Evolutionary conservation across 495 filamentous ascomycete species (phyloP).

Genomic region (Podospora pseudopauciseta): DNA sequence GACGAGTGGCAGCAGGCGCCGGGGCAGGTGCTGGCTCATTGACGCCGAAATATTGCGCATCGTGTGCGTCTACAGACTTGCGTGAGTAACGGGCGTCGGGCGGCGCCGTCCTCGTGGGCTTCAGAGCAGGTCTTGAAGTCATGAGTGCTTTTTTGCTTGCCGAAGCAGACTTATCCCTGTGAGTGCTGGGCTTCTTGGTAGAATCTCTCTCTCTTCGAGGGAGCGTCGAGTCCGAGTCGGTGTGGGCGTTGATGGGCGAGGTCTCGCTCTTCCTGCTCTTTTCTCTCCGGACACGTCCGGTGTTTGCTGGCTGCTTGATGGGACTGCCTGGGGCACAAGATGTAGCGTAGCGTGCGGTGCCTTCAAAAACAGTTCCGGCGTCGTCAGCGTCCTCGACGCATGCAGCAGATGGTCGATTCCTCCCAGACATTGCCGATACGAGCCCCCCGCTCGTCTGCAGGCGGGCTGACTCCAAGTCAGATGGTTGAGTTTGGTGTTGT

Average conservation of each 20-base stretch:
- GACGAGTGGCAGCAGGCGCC: conserved; percentile 34
- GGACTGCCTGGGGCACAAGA: conserved; percentile 38
- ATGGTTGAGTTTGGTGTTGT: conserved; percentile 13
- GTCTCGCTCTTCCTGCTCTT: conserved; percentile 33
- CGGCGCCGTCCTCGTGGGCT: conserved; percentile 32
- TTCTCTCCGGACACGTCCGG: conserved; percentile 40
- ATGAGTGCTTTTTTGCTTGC: conserved; percentile 30
- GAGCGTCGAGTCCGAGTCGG: conserved; percentile 46
- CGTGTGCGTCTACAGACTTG: conserved; percentile 19
- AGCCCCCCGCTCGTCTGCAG: conserved; percentile 21
- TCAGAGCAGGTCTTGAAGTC: conserved; percentile 26
- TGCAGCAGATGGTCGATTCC: conserved; percentile 32
- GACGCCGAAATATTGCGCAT: conserved; percentile 38
- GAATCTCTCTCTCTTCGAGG: conserved; percentile 29
- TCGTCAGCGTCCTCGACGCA: conserved; percentile 51
- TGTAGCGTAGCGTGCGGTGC: conserved; percentile 36
- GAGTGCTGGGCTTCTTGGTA: conserved; percentile 30
- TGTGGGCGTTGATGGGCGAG: conserved; percentile 31
- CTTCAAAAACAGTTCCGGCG: conserved; percentile 38
- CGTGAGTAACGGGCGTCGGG: conserved; percentile 16
- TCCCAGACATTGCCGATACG: conserved; percentile 32
- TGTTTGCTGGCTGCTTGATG: conserved; percentile 45
- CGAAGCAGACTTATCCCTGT: conserved; percentile 28
- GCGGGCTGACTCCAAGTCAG: conserved; percentile 14
- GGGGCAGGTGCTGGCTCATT: conserved; percentile 30